Conservation (phyloP, 805 yeast species). For the Lipomyces yamanashiensis region DNA sequence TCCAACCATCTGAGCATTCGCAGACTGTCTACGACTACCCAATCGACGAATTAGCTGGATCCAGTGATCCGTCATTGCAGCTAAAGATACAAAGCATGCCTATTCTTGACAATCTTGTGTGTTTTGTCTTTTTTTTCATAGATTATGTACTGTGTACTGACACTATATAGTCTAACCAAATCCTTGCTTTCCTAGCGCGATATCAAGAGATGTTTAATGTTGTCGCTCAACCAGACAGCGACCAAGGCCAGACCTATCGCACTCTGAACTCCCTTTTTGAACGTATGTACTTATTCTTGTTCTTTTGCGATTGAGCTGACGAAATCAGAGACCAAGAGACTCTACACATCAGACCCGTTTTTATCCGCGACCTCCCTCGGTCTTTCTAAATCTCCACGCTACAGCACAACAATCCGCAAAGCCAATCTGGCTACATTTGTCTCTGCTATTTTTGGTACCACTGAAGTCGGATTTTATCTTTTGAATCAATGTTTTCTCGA, state of each 20-base stretch:
- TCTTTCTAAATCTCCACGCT: conserved; percentile 40
- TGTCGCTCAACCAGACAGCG: conserved; percentile 68
- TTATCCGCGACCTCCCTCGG: conserved; percentile 65
- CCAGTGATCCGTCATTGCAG: conserved; percentile 28
- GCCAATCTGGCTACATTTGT: conserved; percentile 87
- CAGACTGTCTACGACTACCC: conserved; percentile 15
- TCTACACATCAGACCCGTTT: conserved; percentile 75
- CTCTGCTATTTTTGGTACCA: conserved; percentile 81
- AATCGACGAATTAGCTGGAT: conserved; percentile 14
- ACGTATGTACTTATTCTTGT: conserved; percentile 40
- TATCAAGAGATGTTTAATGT: conserved; percentile 74
- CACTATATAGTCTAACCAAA: conserved; percentile 60
- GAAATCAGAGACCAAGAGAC: conserved; percentile 58
- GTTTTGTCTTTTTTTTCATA: not conserved
- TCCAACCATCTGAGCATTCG: not conserved
- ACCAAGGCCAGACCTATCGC: conserved; percentile 62
- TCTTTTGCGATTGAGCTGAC: not conserved
- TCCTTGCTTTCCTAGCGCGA: conserved; percentile 67
- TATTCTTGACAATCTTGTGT: conserved; percentile 68
- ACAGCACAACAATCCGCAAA: conserved; percentile 70
- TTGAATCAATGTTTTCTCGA: conserved; percentile 83
- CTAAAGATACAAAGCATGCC: conserved; percentile 51
- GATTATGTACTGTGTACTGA: not conserved
- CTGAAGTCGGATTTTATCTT: conserved; percentile 85
- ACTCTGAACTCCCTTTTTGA: conserved; percentile 77